Percentiles rank a stretch among this genome's conserved stretches.
These are phyloP conservation scores for Colletotrichum navitas DNA, from an alignment of 2,329 filamentous ascomycete species.

Conservation along the genomic window DNA sequence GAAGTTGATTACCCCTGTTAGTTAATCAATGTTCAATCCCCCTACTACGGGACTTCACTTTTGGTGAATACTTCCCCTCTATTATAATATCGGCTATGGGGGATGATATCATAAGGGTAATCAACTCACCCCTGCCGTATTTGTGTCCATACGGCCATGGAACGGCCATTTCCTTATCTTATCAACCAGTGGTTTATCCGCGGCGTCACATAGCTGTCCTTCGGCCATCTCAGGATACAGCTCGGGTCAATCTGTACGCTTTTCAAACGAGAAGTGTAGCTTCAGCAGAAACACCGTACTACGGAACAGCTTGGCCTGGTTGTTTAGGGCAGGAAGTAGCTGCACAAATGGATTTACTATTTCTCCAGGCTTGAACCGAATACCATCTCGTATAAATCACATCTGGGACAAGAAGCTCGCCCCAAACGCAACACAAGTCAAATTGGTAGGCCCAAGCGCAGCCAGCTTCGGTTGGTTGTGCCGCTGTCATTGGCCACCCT, in stretches of 20 bases:
- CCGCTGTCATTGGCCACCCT: constrained; percentile 24
- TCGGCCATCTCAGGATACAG: neutral
- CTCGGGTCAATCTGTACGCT: neutral
- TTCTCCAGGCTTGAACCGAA: neutral
- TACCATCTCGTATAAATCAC: neutral
- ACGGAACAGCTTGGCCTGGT: too few species aligned
- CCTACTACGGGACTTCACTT: too few species aligned
- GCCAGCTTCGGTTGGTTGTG: constrained; percentile 15
- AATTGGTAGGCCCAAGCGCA: neutral
- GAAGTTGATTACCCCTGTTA: too few species aligned
- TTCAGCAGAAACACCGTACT: too few species aligned
- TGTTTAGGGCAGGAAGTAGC: neutral
- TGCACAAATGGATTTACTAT: neutral
- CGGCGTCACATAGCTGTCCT: neutral
- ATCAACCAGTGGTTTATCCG: neutral
- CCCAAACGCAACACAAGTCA: neutral
- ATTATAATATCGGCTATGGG: too few species aligned
- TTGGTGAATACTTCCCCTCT: too few species aligned
- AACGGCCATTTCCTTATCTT: neutral
- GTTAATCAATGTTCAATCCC: too few species aligned
- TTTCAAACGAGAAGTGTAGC: neutral
- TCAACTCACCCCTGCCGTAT: too few species aligned
- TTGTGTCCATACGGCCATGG: neutral
- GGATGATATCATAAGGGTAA: too few species aligned
- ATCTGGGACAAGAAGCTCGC: neutral